Conservation (phyloP, 2,329 filamentous ascomycete species). For the Fusarium albidum region DNA sequence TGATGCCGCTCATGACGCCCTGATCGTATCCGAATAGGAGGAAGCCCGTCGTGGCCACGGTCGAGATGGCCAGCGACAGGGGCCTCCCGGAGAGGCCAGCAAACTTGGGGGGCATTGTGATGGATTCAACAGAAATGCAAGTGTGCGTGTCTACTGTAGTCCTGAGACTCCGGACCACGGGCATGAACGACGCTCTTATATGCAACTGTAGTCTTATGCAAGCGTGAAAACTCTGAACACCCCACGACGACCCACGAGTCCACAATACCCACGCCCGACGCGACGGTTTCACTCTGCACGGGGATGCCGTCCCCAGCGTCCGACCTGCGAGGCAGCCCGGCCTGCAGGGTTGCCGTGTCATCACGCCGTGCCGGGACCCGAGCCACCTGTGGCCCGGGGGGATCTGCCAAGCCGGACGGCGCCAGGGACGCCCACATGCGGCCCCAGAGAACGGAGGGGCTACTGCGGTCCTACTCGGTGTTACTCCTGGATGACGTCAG, state of each 20-base stretch:
- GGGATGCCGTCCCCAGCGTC: neutral
- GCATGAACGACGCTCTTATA: too few species aligned
- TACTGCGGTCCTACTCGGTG: constrained; percentile 28
- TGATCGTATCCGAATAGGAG: constrained; percentile 68
- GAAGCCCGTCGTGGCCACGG: constrained; percentile 71
- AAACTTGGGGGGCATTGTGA: constrained; percentile 62
- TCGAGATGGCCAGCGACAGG: constrained; percentile 65
- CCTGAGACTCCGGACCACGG: too few species aligned
- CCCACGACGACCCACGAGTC: constrained; percentile 17
- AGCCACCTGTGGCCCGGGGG: constrained; percentile 5
- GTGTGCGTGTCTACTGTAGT: too few species aligned
- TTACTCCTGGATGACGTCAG: constrained; percentile 36
- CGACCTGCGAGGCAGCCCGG: neutral
- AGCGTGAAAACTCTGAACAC: constrained; percentile 18
- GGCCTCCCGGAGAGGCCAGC: constrained; percentile 66
- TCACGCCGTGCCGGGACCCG: constrained; percentile 37
- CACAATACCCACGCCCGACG: constrained; percentile 27
- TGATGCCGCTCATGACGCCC: constrained; percentile 63
- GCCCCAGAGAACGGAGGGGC: constrained; percentile 13
- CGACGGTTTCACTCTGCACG: constrained; percentile 15
- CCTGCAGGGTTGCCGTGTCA: constrained; percentile 22
- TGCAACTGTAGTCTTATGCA: too few species aligned
- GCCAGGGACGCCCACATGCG: constrained; percentile 5
- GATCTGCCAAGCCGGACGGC: constrained; percentile 39
- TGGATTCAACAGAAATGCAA: constrained; percentile 16